Conservation (phyloP, 805 yeast species). For the Kodamaea neixiangensis region DNA sequence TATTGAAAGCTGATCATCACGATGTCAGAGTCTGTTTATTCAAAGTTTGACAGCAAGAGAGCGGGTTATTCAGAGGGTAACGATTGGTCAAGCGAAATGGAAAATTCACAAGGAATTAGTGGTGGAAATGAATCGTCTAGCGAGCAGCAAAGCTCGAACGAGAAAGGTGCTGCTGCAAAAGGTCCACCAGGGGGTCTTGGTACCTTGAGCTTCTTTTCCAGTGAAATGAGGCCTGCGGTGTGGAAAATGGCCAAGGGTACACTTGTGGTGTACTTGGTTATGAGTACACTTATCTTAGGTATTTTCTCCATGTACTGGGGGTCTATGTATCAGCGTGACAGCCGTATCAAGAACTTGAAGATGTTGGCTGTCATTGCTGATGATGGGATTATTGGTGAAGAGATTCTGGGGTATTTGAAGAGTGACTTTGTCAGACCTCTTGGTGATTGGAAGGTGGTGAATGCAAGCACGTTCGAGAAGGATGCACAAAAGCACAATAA, state of each 20-base stretch:
- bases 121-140: not conserved
- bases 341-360: constrained; percentile 32
- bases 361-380: constrained; percentile 42
- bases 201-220: not conserved
- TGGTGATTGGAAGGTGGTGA: constrained; percentile 22
- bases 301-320: constrained; percentile 46
- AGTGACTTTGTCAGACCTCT: not conserved
- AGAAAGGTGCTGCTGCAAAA: not conserved
- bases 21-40: not conserved
- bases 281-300: constrained; percentile 27
- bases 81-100: not conserved
- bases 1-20: not conserved
- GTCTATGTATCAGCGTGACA: constrained; percentile 30
- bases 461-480: constrained; percentile 15
- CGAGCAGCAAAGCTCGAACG: not conserved
- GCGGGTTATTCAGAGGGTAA: not conserved
- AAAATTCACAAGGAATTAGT: not conserved
- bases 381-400: constrained; percentile 5
- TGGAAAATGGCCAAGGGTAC: constrained; percentile 13
- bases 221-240: not conserved
- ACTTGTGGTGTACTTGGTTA: constrained; percentile 18
- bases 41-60: not conserved
- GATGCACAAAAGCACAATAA: constrained; percentile 14
- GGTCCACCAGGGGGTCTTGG: not conserved
- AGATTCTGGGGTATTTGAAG: not conserved